These are phyloP conservation scores for Aureobasidium sp. DNA, from an alignment of 2,329 filamentous ascomycete species.

Conservation along the genomic window DNA sequence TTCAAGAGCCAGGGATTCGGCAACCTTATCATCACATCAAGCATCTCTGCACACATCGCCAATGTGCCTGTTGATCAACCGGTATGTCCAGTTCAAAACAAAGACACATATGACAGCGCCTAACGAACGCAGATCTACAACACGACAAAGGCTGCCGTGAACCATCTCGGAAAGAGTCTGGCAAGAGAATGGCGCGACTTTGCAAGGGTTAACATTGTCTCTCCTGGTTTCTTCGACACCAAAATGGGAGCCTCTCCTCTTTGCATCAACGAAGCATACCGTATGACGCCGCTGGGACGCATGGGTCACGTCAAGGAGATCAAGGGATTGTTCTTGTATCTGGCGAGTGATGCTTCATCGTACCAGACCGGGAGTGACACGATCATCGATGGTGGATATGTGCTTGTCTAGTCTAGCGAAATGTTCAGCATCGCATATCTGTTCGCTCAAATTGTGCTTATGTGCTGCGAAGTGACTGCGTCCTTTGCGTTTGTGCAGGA, in stretches of 20 bases:
- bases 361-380: constrained; percentile 30
- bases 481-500: too few species aligned
- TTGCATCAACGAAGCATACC: constrained; percentile 42
- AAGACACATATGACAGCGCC: background rate
- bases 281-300: constrained; percentile 45
- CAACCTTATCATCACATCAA: constrained; percentile 44
- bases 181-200: constrained; percentile 53
- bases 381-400: constrained; percentile 30
- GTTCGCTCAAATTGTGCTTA: too few species aligned
- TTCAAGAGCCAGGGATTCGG: constrained; percentile 41
- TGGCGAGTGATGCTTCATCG: constrained; percentile 28
- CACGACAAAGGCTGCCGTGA: constrained; percentile 50
- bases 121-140: constrained; percentile 41
- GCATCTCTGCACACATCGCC: constrained; percentile 30
- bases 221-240: constrained; percentile 50
- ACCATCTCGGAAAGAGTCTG: constrained; percentile 50
- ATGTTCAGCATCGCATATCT: too few species aligned
- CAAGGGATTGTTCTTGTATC: constrained; percentile 29
- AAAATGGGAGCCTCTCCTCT: constrained; percentile 45
- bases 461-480: too few species aligned
- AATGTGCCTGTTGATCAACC: constrained; percentile 47
- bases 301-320: constrained; percentile 30
- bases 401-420: constrained; percentile 25
- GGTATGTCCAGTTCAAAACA: constrained; percentile 20
- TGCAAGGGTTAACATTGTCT: constrained; percentile 51